Evolutionary conservation across 2,329 filamentous ascomycete genomes (phyloP), one percentile per base, ranked within the genome.

Genomic region (Ophiostoma angusticollis): DNA sequence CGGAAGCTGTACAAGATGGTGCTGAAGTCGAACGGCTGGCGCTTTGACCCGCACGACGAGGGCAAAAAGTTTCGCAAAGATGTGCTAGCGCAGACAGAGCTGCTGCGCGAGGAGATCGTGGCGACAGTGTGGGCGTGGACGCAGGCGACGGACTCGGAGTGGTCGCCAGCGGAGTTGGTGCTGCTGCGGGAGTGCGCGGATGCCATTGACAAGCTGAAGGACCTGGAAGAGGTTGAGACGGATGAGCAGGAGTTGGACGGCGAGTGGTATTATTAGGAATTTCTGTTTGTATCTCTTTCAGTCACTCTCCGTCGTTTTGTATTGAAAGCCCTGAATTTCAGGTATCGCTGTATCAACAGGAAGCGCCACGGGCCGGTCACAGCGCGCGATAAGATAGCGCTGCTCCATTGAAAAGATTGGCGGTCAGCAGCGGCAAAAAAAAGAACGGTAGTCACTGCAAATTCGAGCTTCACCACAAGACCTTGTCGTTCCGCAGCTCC

Each of bases 1-100:
- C 45, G 45, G 9, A 31, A 42, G 40, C 42, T 47, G 16, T 44
- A 31, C 38, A 37, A 36, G 28, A 34, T 45, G 40, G 45, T 45
- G 42, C 42, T 47, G 9, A n/a, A 11, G 14, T 37, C 43, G 28
- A 25, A 43, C 38, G 32, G 37, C 28, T 22, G 35, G n/a, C 40
- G 42, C 22, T 45, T 37, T 23, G 38, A 40, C 33, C 11, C 25
- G 11, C n/a, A 45, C 33, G 16, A 35, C 9, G 35, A 35, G 17
- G 33, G 40, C 31, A 9, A 25, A 27, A n/a, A 7, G 12, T 14
- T 18, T 31, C 32, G 40, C 24, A 16, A 12, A 6, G 16, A 21
- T n/a, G 23, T 24, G 30, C 44, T 39, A 13, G 18, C 17, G 31
- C 36, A 38, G 37, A 40, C 35, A 4, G 36, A 47, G 16, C 18